Conservation (phyloP, 495 filamentous ascomycete genomes). For the Parachaetomium inaequale region DNA sequence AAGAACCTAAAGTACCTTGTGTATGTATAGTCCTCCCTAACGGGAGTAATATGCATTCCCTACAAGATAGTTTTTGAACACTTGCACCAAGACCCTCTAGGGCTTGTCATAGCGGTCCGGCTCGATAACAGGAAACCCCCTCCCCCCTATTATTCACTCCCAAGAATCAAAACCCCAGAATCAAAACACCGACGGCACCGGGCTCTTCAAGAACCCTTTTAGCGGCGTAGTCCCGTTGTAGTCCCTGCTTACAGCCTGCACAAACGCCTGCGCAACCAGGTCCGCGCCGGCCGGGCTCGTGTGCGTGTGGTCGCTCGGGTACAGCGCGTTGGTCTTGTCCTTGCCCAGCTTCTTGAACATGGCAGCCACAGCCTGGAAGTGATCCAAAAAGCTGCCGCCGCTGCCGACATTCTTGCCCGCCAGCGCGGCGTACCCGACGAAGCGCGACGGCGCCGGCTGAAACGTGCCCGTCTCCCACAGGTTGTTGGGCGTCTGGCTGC, state of each 20-base stretch:
- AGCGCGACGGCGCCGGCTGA: conserved; percentile 43
- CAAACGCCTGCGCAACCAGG: conserved; percentile 58
- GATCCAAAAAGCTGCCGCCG: conserved; percentile 56
- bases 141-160: neutral
- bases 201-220: conserved; percentile 23
- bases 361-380: conserved; percentile 54
- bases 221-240: conserved; percentile 36
- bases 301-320: conserved; percentile 63
- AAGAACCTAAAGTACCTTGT: too few species aligned
- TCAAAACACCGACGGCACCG: conserved; percentile 25
- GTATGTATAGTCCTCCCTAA: too few species aligned
- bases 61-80: too few species aligned
- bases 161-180: neutral
- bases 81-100: too few species aligned
- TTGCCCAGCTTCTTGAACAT: conserved; percentile 50
- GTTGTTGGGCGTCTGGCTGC: conserved; percentile 60
- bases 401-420: conserved; percentile 45
- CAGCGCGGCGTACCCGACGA: conserved; percentile 54
- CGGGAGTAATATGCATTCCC: too few species aligned
- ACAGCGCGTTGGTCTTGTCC: conserved; percentile 47
- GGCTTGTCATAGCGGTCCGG: too few species aligned
- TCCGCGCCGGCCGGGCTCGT: conserved; percentile 57
- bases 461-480: conserved; percentile 56
- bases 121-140: too few species aligned
- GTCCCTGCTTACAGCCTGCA: conserved; percentile 54